Conservation (phyloP, 306 rosid species). For the Biancaea sappan region DNA sequence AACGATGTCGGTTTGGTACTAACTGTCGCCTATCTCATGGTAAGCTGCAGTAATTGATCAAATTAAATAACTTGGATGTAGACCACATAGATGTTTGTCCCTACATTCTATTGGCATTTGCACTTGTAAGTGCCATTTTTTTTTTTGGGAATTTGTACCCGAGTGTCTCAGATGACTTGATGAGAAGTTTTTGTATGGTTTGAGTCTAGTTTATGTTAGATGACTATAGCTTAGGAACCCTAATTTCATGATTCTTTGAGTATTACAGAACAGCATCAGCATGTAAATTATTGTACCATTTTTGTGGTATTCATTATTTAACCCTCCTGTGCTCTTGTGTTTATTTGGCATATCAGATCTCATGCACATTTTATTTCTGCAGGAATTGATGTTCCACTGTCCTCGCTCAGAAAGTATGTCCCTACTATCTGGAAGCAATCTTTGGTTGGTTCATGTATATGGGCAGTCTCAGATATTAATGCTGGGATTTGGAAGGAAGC, state of each 20-base stretch:
- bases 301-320: not conserved
- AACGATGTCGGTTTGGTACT: conserved; percentile 89
- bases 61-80: conserved; percentile 34
- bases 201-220: conserved; percentile 61
- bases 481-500: conserved; percentile 87
- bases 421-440: conserved; percentile 79
- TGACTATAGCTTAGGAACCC: not conserved
- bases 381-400: conserved; percentile 77
- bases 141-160: conserved; percentile 62
- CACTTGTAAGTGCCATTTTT: conserved; percentile 48
- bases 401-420: conserved; percentile 67
- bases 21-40: conserved; percentile 97
- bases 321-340: not conserved
- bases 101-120: conserved; percentile 23
- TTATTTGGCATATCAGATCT: conserved; percentile 19
- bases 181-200: conserved; percentile 57
- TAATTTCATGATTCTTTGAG: not conserved
- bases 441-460: conserved; percentile 73
- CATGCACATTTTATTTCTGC: conserved; percentile 29
- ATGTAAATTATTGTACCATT: not conserved
- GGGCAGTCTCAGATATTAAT: conserved; percentile 69
- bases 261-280: conserved; percentile 2
- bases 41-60: conserved; percentile 54
- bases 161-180: conserved; percentile 47
- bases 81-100: conserved; percentile 24